Conservation (phyloP, 495 filamentous ascomycete species). For the Penicillium chermesinum region DNA sequence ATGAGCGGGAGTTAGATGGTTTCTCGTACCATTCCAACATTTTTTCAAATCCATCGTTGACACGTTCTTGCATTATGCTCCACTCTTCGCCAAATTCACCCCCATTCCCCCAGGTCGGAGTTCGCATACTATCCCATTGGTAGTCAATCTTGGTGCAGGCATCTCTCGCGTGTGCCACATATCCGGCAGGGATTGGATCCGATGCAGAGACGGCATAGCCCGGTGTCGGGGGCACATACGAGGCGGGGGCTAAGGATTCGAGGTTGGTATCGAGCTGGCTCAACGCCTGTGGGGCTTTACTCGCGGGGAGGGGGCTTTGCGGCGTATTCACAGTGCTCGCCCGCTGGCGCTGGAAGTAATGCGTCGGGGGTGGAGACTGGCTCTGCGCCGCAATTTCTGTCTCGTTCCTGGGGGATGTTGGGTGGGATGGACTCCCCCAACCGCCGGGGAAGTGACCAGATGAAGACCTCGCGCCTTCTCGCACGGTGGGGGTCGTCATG, state of each 20-base stretch:
- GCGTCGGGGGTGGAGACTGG: background rate
- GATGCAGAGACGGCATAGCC: constrained; percentile 76
- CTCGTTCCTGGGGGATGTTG: constrained; percentile 21
- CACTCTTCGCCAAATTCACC: constrained; percentile 91
- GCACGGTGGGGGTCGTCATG: constrained; percentile 12
- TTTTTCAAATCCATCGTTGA: constrained; percentile 66
- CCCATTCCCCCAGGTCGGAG: constrained; percentile 76
- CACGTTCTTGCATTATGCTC: constrained; percentile 87
- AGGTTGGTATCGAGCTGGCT: constrained; percentile 33
- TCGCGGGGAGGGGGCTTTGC: constrained; percentile 11
- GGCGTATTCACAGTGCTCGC: constrained; percentile 29
- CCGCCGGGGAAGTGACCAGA: constrained; percentile 57
- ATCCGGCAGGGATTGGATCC: constrained; percentile 78
- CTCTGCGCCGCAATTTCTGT: constrained; percentile 13
- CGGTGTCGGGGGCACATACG: constrained; percentile 72
- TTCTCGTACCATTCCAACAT: constrained; percentile 76
- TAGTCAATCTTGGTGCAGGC: constrained; percentile 82
- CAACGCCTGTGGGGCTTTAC: constrained; percentile 13
- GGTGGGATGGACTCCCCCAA: constrained; percentile 43
- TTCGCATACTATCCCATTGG: constrained; percentile 88
- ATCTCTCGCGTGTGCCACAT: constrained; percentile 87
- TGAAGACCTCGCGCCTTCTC: constrained; percentile 21
- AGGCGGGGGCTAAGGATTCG: constrained; percentile 20
- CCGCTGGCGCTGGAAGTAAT: constrained; percentile 23
- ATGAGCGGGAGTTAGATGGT: background rate